Base-by-base conservation (phyloP, 2,329 filamentous ascomycete genomes). In the Leptographium galeiforme region DNA sequence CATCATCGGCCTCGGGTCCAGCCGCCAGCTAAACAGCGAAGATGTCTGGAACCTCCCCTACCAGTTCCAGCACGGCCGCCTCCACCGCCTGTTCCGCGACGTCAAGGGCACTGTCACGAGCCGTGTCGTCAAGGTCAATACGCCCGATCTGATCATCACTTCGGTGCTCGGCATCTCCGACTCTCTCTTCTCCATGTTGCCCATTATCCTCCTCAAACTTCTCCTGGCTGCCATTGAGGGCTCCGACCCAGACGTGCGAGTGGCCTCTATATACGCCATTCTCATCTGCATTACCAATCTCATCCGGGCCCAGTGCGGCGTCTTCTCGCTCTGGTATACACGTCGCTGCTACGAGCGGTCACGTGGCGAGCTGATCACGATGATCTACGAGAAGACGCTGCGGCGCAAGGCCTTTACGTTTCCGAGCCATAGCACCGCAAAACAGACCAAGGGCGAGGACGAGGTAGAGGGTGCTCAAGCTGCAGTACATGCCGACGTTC, bases 301-400 rank as follows among this genome's bases (percentile, higher is more conserved):
- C 2, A 61, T 83, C 8, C 74, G 76, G 10, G 74, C 78, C 1
- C 87, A 91, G 60, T 78, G 78, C 0, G 75, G 75, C 6, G 80
- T 89, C 0, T 79, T 90, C 60, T 79, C 72, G 30, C 70, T 89
- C 0, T 95, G 89, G 89, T 94, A 85, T 62, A 81, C 82, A n/a
- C 79, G 89, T 58, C 81, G 90, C 56, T 80, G 80, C 33, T 95
- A 95, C 60, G 89, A 95, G 65, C 73, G 89, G 55, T 89, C 85
- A 6, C 75, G 89, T 48, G 89, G 89, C 6, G 89, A 95, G 67
- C 80, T 91, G 76, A 85, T 91, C 55, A 90, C 86, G 30, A 64
- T 81, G 55, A 72, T 73, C 49, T 76, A 79, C 53, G 68, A 72
- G 34, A 60, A 59, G 50, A 60, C 59, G 0, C 76, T 86, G 52